Percentiles rank a stretch among this genome's conserved stretches.
Evolutionary conservation across 768 basidiomycete genomes (phyloP).

Genomic region (Porpolomopsis calyptriformis): DNA sequence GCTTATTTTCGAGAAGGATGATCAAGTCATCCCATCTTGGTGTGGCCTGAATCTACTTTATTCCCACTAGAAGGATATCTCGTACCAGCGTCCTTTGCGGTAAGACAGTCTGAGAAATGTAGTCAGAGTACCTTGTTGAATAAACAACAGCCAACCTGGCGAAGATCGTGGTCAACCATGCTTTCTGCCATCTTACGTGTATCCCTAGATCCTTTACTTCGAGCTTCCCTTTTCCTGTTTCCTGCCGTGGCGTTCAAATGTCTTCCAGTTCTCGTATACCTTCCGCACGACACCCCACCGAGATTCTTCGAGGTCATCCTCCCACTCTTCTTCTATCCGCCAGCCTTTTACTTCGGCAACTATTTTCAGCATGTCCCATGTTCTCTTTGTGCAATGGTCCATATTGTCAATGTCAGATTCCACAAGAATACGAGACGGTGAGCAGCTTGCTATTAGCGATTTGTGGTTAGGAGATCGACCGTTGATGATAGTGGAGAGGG

Average conservation of each 20-base stretch:
- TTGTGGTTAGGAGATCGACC: slow-evolving; percentile 53
- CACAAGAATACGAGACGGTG: slow-evolving; percentile 59
- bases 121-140: too few species aligned
- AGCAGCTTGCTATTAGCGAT: slow-evolving; percentile 53
- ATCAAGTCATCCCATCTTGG: neutral
- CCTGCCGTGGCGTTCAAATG: slow-evolving; percentile 30
- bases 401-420: slow-evolving; percentile 81
- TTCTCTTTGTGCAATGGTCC: slow-evolving; percentile 41
- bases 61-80: too few species aligned
- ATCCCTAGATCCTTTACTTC: too few species aligned
- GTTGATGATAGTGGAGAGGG: slow-evolving; percentile 81
- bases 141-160: too few species aligned
- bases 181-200: too few species aligned
- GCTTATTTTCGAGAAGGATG: neutral
- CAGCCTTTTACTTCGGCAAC: slow-evolving; percentile 73
- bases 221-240: too few species aligned
- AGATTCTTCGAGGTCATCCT: slow-evolving; percentile 20
- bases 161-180: too few species aligned
- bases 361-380: slow-evolving; percentile 68
- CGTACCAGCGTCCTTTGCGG: too few species aligned
- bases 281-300: slow-evolving; percentile 57
- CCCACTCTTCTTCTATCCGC: slow-evolving; percentile 57
- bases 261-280: slow-evolving; percentile 62
- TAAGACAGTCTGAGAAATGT: too few species aligned
- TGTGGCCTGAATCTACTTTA: too few species aligned